A percentile compares a stretch with the other conserved stretches of the same genome.
These are phyloP conservation scores for Phytophthora litchii DNA, from an alignment of 352 stramenopile genomes.

Conservation along the genomic window DNA sequence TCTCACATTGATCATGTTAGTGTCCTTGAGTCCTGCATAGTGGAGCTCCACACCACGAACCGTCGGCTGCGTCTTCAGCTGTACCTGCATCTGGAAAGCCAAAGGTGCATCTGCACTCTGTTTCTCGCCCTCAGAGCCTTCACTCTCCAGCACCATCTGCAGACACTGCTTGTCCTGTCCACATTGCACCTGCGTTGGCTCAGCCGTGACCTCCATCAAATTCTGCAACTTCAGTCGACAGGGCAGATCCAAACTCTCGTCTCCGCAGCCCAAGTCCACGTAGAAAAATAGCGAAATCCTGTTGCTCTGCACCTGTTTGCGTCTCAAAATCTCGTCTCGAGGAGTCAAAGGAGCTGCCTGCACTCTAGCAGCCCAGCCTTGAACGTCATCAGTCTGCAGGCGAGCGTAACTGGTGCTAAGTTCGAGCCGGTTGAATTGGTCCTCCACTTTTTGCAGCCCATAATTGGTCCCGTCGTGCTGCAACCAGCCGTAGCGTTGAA, in stretches of 20 bases:
- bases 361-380: constrained; percentile 63
- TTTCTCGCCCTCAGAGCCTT: constrained; percentile 27
- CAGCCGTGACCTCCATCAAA: constrained; percentile 51
- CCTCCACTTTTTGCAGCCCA: constrained; percentile 64
- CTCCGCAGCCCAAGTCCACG: constrained; percentile 71
- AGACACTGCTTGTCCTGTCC: constrained; percentile 34
- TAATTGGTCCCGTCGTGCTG: constrained; percentile 73
- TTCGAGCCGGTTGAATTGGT: constrained; percentile 77
- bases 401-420: constrained; percentile 62
- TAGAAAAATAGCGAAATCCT: constrained; percentile 86
- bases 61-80: constrained; percentile 46
- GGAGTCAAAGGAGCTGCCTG: constrained; percentile 47
- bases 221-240: constrained; percentile 63
- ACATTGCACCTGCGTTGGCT: constrained; percentile 36
- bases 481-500: constrained; percentile 84
- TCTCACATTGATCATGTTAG: constrained; percentile 77
- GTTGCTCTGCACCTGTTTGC: constrained; percentile 45
- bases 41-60: constrained; percentile 54
- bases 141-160: constrained; percentile 51
- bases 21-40: constrained; percentile 60
- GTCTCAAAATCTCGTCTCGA: constrained; percentile 46
- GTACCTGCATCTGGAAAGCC: constrained; percentile 52
- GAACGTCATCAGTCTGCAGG: constrained; percentile 34
- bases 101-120: constrained; percentile 36
- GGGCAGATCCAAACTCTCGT: constrained; percentile 56